phyloP scores from a whole-genome alignment of 345 rosid genomes.

The Leavenworthia alabamica region DNA sequence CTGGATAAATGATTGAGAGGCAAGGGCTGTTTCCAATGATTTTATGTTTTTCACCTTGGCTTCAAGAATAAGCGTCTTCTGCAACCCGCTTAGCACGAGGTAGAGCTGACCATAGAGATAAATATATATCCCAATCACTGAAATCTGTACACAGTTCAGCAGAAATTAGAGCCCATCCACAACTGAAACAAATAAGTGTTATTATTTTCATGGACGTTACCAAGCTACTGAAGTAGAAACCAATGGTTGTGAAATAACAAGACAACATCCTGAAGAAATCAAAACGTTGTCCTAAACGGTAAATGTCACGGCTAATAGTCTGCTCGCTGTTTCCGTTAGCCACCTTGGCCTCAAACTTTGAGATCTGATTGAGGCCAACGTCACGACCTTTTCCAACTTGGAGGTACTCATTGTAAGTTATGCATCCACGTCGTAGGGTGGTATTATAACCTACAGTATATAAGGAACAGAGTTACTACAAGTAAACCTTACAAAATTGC shows the following conservation, averaged over 20 bases:
- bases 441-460: conserved; percentile 65
- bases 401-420: conserved; percentile 80
- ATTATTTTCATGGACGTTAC: conserved; percentile 34
- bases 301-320: conserved; percentile 82
- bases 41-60: conserved; percentile 73
- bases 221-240: conserved; percentile 89
- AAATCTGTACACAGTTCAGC: conserved; percentile 44
- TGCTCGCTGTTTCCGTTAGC: conserved; percentile 98
- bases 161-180: not conserved
- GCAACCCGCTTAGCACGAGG: conserved; percentile 91
- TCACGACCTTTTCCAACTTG: conserved; percentile 99
- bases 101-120: conserved; percentile 93
- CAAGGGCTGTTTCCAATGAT: conserved; percentile 91
- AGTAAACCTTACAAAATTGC: conserved; percentile 11
- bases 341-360: conserved; percentile 95
- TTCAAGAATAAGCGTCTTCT: conserved; percentile 55
- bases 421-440: conserved; percentile 68
- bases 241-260: conserved; percentile 91
- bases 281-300: conserved; percentile 76
- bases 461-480: conserved; percentile 13
- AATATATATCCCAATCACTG: conserved; percentile 73
- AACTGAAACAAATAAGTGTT: not conserved
- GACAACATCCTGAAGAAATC: conserved; percentile 97
- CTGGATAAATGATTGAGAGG: conserved; percentile 95
- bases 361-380: conserved; percentile 92